These are phyloP conservation scores for Teratosphaeria epicoccoides DNA, from an alignment of 2,329 filamentous ascomycete genomes.

Conservation along the genomic window DNA sequence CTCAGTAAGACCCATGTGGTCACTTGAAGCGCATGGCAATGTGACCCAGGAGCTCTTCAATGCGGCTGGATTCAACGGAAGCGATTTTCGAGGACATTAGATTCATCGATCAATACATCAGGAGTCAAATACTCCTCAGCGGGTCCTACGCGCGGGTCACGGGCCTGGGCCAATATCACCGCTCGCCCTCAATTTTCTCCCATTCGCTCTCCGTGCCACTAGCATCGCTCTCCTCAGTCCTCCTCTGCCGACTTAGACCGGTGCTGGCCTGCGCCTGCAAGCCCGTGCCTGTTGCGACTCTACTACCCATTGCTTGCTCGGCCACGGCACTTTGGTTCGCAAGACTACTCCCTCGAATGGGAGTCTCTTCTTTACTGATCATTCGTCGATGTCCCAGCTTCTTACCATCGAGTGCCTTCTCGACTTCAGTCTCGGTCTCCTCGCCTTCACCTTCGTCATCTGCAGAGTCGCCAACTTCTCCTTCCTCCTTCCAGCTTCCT, in stretches of 20 bases:
- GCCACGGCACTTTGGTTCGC: not conserved
- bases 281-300: slow-evolving; percentile 3
- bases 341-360: not conserved
- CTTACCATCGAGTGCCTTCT: slow-evolving; percentile 8
- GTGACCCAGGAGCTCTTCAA: too few relatives aligned
- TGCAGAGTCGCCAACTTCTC: slow-evolving; percentile 20
- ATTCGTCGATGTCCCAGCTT: not conserved
- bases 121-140: not conserved
- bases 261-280: not conserved
- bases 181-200: slow-evolving; percentile 78
- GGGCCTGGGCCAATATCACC: slow-evolving; percentile 36
- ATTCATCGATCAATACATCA: not conserved
- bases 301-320: not conserved
- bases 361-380: not conserved
- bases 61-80: too few relatives aligned
- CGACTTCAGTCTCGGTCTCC: slow-evolving; percentile 25
- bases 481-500: slow-evolving; percentile 31
- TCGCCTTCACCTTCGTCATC: slow-evolving; percentile 39
- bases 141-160: too few relatives aligned
- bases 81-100: too few relatives aligned
- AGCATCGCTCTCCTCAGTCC: slow-evolving; percentile 11
- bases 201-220: slow-evolving; percentile 78
- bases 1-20: too few relatives aligned
- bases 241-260: slow-evolving; percentile 12
- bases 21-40: too few relatives aligned